Evolutionary conservation across 768 basidiomycete genomes (phyloP).

Genomic region (Fistulinella prunicolor): DNA sequence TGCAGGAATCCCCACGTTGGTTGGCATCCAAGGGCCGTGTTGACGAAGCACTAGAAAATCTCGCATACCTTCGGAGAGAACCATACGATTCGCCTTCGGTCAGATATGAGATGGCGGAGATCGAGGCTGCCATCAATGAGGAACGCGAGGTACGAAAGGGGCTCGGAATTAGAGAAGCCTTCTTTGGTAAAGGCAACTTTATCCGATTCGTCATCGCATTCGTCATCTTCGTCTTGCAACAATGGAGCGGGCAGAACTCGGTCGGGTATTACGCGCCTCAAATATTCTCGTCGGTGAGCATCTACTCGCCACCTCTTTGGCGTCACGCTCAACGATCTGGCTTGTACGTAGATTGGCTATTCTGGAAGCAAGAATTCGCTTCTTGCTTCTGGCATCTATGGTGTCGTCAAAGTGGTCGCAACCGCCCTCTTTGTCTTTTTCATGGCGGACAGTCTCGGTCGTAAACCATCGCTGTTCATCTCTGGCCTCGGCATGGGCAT

Average conservation of each 20-base stretch:
- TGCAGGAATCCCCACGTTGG: constrained; percentile 73
- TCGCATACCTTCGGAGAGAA: constrained; percentile 62
- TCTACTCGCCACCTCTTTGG: constrained; percentile 2
- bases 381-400: constrained; percentile 71
- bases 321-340: background rate
- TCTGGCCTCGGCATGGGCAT: constrained; percentile 77
- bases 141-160: constrained; percentile 65
- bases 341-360: constrained; percentile 56
- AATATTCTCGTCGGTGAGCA: constrained; percentile 62
- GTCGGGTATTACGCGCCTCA: constrained; percentile 76
- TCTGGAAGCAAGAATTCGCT: constrained; percentile 55
- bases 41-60: constrained; percentile 52
- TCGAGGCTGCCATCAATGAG: constrained; percentile 74
- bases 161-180: constrained; percentile 65
- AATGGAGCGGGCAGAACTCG: constrained; percentile 84
- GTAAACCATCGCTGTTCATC: constrained; percentile 67
- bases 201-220: constrained; percentile 85
- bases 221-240: constrained; percentile 74
- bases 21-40: constrained; percentile 60
- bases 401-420: constrained; percentile 64
- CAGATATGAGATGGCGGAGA: constrained; percentile 69
- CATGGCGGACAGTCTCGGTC: constrained; percentile 64
- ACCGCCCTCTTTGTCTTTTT: constrained; percentile 66
- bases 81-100: constrained; percentile 41
- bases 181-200: constrained; percentile 79